Conservation (phyloP, 345 rosid species). For the Linum tenue region DNA sequence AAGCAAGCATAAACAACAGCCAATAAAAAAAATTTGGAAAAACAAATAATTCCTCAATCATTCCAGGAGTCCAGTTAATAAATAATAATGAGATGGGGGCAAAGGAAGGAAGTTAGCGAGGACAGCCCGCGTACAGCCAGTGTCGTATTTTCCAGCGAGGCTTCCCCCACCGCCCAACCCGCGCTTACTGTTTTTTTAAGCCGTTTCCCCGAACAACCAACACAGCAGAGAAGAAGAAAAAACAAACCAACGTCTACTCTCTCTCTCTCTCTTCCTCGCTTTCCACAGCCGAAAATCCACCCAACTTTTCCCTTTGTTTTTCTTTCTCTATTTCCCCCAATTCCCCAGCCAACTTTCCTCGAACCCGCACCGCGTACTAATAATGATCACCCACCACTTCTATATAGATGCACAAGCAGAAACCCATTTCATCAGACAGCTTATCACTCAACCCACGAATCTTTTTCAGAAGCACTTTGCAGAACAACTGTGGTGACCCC, state of each 20-base stretch:
- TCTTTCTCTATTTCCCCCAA: constrained; percentile 13
- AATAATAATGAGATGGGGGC: too few species aligned
- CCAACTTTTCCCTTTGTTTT: neutral
- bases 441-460: neutral
- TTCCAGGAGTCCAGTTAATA: too few species aligned
- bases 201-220: neutral
- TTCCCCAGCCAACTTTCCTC: too few species aligned
- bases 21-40: too few species aligned
- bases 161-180: constrained; percentile 2
- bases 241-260: neutral
- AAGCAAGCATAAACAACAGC: too few species aligned
- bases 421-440: neutral
- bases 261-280: neutral
- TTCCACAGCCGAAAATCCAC: too few species aligned
- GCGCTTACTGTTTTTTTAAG: neutral
- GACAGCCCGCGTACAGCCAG: constrained; percentile 19
- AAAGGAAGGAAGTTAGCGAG: neutral
- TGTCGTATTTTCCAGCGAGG: constrained; percentile 7
- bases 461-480: neutral
- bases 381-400: too few species aligned
- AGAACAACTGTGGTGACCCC: neutral
- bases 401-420: too few species aligned
- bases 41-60: too few species aligned
- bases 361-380: too few species aligned
- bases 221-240: neutral